Evolutionary conservation across 2,329 filamentous ascomycete species (phyloP).

Genomic region (Fusarium sp.): DNA sequence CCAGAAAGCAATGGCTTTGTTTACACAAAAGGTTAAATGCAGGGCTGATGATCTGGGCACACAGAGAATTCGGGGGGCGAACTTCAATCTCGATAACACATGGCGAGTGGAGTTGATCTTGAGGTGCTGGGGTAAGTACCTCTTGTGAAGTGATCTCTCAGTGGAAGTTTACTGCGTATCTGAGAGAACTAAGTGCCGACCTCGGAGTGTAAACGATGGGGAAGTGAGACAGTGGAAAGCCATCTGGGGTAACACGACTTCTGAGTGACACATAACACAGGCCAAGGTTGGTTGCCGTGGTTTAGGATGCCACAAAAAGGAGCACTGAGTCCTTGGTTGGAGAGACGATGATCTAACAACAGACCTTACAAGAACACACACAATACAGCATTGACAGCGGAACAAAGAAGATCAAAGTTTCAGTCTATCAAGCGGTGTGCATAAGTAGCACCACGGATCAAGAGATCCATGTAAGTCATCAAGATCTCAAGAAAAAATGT

Average conservation of each 20-base stretch:
- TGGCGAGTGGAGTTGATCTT: constrained; percentile 36
- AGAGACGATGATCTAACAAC: constrained; percentile 11
- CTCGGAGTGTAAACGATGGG: constrained; percentile 21
- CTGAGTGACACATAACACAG: constrained; percentile 21
- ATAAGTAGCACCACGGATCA: constrained; percentile 11
- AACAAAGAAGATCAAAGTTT: constrained; percentile 29
- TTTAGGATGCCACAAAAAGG: constrained; percentile 13
- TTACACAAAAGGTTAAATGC: constrained; percentile 9
- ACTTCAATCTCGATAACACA: constrained; percentile 32
- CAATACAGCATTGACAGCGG: constrained; percentile 17
- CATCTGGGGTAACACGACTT: constrained; percentile 20
- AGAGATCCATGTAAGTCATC: constrained; percentile 16
- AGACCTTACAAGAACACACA: not conserved
- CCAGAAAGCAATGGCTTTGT: constrained; percentile 23
- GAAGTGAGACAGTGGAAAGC: constrained; percentile 33
- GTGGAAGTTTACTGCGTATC: not conserved
- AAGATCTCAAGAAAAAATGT: constrained; percentile 1
- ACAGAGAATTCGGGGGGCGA: constrained; percentile 2
- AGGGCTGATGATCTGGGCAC: constrained; percentile 13
- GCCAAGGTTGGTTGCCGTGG: constrained; percentile 25
- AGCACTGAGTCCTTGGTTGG: not conserved
- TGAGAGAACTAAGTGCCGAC: constrained; percentile 14
- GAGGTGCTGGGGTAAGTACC: constrained; percentile 12
- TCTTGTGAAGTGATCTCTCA: not conserved
- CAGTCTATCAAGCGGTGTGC: constrained; percentile 31